A percentile compares a stretch with the other conserved stretches of the same genome.
Conservation (phyloP, 129 eudicot species). For the Calendula officinalis region DNA sequence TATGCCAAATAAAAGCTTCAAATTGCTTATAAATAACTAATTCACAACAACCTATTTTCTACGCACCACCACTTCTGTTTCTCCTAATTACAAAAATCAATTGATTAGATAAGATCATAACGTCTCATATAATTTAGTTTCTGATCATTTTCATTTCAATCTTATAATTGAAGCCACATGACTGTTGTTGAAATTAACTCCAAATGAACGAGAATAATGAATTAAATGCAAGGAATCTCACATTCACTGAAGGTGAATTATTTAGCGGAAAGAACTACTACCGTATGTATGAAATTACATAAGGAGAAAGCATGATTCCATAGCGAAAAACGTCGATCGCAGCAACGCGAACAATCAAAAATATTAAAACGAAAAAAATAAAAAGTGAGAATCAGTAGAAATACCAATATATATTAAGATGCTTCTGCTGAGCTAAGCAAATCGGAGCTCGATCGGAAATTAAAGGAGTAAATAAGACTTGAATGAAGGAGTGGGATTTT, state of each 20-base stretch:
- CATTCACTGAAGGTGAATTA: not conserved
- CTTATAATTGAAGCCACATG: too few species aligned
- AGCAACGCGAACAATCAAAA: conserved; percentile 8
- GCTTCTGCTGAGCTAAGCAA: not conserved
- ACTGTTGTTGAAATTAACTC: too few species aligned
- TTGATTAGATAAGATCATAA: not conserved
- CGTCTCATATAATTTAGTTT: not conserved
- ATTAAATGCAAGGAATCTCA: too few species aligned
- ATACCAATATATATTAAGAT: conserved; percentile 10
- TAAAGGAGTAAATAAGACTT: conserved; percentile 5
- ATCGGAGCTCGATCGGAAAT: conserved; percentile 19
- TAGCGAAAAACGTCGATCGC: not conserved
- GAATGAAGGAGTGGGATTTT: conserved; percentile 14
- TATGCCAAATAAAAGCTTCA: not conserved
- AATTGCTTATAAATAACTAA: not conserved
- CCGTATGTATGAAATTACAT: not conserved
- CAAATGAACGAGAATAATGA: too few species aligned
- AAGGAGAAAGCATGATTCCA: not conserved
- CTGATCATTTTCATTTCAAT: not conserved
- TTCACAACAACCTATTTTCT: not conserved
- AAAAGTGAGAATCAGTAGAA: not conserved
- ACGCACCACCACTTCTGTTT: conserved; percentile 14
- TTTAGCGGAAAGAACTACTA: not conserved
- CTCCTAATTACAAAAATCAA: not conserved
- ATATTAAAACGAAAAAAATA: not conserved